Base-by-base conservation (phyloP, 2,329 filamentous ascomycete genomes). In the Alternaria viburni region DNA sequence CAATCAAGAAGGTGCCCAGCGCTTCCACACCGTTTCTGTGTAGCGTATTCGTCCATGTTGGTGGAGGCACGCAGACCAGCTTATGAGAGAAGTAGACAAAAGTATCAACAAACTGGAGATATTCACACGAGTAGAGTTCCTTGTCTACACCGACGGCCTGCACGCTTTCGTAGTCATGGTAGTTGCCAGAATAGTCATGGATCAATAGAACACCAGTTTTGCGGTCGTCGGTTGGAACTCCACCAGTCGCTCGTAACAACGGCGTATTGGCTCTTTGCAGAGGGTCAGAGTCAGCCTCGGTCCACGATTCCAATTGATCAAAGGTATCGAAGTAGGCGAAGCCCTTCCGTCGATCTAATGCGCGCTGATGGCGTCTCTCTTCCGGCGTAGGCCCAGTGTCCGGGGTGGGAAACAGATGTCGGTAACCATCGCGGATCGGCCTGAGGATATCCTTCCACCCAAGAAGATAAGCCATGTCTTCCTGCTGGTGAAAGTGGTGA, bases 71-170 rank as follows among this genome's bases (percentile, higher is more conserved):
- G 32, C 81, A 81, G 10, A 81, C 80, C 5, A 83, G 75, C 61
- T 83, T 83, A 66, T 84, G 82, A 1, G 82, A 83, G 61, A 85
- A 84, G 67, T 84, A 85, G n/a, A 83, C 72, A 64, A 84, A 84
- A 1, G 73, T 75, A 44, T 82, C 78, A 15, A 84, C 75, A 59
- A 75, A 79, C 66, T 83, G 81, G 41, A 84, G 75, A 59, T 83
- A 81, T 64, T 83, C 77, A 70, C 81, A 81, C 3, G 75, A 73
- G 65, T 84, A 84, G 15, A 65, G 69, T 36, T 79, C 74, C 6
- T 73, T 61, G 3, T 73, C 64, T 1, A 80, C 62, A 6, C 72
- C 72, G 44, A 62, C 54, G 12, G 71, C 74, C 41, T 81, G 79
- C 11, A 70, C 69, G 30, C 73, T 72, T 65, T 84, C 83, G 28